A percentile compares a stretch with the other conserved stretches of the same genome.
These are phyloP conservation scores for Alternaria sp. DNA, from an alignment of 2,329 filamentous ascomycete species.

Conservation along the genomic window DNA sequence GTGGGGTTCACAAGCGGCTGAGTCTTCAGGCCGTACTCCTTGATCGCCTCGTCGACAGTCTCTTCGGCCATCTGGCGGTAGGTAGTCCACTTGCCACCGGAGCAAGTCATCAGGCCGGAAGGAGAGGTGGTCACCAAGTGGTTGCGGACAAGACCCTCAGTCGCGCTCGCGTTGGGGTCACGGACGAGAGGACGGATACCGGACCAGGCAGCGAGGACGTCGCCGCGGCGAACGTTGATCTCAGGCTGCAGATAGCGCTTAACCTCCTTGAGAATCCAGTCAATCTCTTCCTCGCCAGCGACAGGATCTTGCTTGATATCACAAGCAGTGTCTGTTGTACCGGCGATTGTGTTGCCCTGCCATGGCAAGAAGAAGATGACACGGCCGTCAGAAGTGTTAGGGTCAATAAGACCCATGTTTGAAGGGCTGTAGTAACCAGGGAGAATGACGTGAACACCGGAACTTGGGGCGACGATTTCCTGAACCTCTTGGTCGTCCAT, in stretches of 20 bases:
- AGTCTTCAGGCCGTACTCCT: constrained; percentile 68
- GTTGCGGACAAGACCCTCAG: constrained; percentile 85
- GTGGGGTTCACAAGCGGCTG: constrained; percentile 65
- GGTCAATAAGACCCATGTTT: constrained; percentile 88
- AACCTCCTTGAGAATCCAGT: constrained; percentile 87
- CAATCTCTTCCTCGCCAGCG: constrained; percentile 81
- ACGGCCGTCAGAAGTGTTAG: constrained; percentile 83
- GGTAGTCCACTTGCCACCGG: constrained; percentile 91
- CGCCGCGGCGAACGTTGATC: constrained; percentile 81
- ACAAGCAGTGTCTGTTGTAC: constrained; percentile 82
- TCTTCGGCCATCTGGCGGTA: constrained; percentile 94
- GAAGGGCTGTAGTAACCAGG: constrained; percentile 85
- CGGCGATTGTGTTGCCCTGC: constrained; percentile 92
- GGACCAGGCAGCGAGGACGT: constrained; percentile 90
- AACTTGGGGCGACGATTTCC: constrained; percentile 84
- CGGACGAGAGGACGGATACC: constrained; percentile 86
- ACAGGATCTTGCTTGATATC: constrained; percentile 74
- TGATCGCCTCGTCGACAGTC: constrained; percentile 80
- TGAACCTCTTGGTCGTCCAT: constrained; percentile 75
- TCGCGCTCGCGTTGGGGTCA: constrained; percentile 84
- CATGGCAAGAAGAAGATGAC: constrained; percentile 94
- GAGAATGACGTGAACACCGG: constrained; percentile 84
- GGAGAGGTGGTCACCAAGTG: constrained; percentile 81
- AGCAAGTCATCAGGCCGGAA: constrained; percentile 82
- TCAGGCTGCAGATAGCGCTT: constrained; percentile 81